Percentiles rank a stretch among this genome's conserved stretches.
Conservation (phyloP, 306 rosid species). For the Quercus parvula region DNA sequence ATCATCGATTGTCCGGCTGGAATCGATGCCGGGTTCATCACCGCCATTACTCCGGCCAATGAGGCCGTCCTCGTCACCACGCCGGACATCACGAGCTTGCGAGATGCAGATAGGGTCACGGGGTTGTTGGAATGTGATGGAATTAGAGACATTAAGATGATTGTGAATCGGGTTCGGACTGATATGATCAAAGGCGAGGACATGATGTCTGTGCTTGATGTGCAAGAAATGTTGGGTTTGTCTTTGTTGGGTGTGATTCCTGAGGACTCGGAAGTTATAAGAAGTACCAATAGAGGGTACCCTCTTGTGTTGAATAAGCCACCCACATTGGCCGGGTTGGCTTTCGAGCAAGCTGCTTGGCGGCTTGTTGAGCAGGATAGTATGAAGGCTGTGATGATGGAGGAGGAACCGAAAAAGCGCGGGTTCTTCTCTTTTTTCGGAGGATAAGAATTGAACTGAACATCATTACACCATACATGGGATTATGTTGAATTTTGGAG, state of each 20-base stretch:
- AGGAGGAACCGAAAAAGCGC: slow-evolving; percentile 85
- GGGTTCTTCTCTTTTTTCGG: slow-evolving; percentile 97
- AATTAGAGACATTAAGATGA: slow-evolving; percentile 93
- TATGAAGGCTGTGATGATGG: slow-evolving; percentile 89
- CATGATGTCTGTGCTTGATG: slow-evolving; percentile 96
- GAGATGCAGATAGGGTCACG: slow-evolving; percentile 93
- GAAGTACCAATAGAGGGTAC: slow-evolving; percentile 91
- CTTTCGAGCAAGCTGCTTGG: slow-evolving; percentile 99
- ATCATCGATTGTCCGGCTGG: slow-evolving; percentile 95
- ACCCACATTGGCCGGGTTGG: slow-evolving; percentile 92
- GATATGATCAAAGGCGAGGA: slow-evolving; percentile 98
- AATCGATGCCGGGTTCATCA: slow-evolving; percentile 92
- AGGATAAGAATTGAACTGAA: slow-evolving; percentile 28
- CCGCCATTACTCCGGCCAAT: slow-evolving; percentile 94
- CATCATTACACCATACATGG: not conserved
- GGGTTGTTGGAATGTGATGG: slow-evolving; percentile 95
- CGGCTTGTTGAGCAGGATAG: slow-evolving; percentile 96
- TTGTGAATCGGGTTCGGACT: slow-evolving; percentile 87
- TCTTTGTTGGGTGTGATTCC: slow-evolving; percentile 86
- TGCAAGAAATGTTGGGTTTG: slow-evolving; percentile 93
- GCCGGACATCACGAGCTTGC: slow-evolving; percentile 78
- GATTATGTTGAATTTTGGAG: not conserved
- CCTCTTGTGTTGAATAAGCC: slow-evolving; percentile 90
- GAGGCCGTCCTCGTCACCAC: slow-evolving; percentile 90
- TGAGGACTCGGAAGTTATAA: slow-evolving; percentile 84